Percentiles rank a stretch among this genome's conserved stretches.
phyloP scores from a whole-genome alignment of 257 asterid genomes.

The Ballota nigra region DNA sequence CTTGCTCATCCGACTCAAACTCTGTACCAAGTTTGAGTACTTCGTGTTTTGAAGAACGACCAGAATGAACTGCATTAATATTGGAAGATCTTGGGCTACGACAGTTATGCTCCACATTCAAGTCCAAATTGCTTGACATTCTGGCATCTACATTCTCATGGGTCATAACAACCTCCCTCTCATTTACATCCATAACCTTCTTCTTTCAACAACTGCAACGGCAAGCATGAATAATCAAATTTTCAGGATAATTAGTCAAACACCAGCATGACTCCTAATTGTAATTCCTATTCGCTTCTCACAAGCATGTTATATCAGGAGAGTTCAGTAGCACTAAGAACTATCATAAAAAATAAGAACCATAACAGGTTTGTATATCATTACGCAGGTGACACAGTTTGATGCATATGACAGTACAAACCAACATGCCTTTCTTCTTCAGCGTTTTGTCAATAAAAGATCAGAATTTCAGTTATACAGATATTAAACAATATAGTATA shows the following conservation, averaged over 20 bases:
- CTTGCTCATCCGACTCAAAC: slow-evolving; percentile 58
- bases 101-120: slow-evolving; percentile 48
- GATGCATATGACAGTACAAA: neutral
- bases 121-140: slow-evolving; percentile 50
- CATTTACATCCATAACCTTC: slow-evolving; percentile 38
- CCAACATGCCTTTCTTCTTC: neutral
- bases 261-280: neutral
- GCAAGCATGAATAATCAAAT: slow-evolving; percentile 7
- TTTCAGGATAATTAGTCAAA: neutral
- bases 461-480: neutral
- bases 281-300: neutral
- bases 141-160: slow-evolving; percentile 35
- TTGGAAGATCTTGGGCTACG: slow-evolving; percentile 38
- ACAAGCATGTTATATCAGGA: neutral
- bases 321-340: neutral
- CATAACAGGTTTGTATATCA: neutral
- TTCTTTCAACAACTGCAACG: slow-evolving; percentile 24
- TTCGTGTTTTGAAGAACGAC: slow-evolving; percentile 27
- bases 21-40: slow-evolving; percentile 44
- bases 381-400: neutral
- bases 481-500: neutral
- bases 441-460: slow-evolving; percentile 3
- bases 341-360: neutral
- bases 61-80: slow-evolving; percentile 27
- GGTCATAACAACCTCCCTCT: slow-evolving; percentile 32